Conservation (phyloP, 2,329 filamentous ascomycete genomes). For the Thermochaetoides dissita region DNA sequence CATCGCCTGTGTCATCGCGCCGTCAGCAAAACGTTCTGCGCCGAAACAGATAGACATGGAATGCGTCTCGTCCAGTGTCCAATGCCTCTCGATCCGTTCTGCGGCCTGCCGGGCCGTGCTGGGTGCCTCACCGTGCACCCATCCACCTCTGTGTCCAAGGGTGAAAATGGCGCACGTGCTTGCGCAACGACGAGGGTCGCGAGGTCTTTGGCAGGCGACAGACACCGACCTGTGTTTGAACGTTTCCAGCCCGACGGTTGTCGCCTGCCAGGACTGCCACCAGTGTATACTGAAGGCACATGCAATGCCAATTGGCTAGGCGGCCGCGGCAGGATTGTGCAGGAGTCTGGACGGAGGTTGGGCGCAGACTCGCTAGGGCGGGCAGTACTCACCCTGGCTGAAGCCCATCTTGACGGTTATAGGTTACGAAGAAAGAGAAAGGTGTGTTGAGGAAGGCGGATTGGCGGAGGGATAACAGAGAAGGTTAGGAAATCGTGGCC, state of each 20-base stretch:
- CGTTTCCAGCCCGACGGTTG: no score
- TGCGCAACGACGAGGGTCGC: background rate
- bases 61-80: background rate
- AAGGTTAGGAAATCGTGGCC: slow-evolving; percentile 1
- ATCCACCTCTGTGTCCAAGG: background rate
- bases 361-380: background rate
- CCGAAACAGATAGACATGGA: background rate
- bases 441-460: slow-evolving; percentile 10
- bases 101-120: background rate
- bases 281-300: no score
- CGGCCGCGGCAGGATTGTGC: background rate
- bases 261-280: no score
- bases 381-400: slow-evolving; percentile 23
- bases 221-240: no score
- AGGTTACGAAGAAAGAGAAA: slow-evolving; percentile 3
- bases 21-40: slow-evolving; percentile 6
- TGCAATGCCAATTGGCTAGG: no score
- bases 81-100: background rate
- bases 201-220: background rate
- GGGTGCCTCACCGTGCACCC: background rate
- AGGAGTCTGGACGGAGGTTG: slow-evolving; percentile 3
- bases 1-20: slow-evolving; percentile 51
- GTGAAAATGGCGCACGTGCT: slow-evolving; percentile 10
- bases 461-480: slow-evolving; percentile 8
- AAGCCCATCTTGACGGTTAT: slow-evolving; percentile 24